Evolutionary conservation across 2,329 filamentous ascomycete species (phyloP), one percentile per base, ranked within the genome.

Genomic region (Xylaria sp.): DNA sequence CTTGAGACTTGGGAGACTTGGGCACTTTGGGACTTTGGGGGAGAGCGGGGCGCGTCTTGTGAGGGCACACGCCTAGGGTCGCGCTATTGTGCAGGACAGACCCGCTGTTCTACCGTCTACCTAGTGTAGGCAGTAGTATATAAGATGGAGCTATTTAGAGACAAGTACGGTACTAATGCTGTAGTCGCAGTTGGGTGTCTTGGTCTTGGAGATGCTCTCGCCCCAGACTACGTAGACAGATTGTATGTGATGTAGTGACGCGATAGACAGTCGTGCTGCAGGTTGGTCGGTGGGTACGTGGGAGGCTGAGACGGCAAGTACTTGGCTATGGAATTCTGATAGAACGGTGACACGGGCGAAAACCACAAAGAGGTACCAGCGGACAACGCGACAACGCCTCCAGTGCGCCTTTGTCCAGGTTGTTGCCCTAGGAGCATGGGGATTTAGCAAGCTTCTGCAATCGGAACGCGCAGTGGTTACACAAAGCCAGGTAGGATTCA

Each of bases 1-100:
- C 27, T 40, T 27, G 66, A 19, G 38, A 21, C 6, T 44, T 27
- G 41, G 58, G 66, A 21, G 13, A 17, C 27, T 40, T 27, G 66
- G 38, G 38, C 9, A n/a, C n/a, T 3, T 44, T 27, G 41, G 44
- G 43, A 31, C 46, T n/a, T 56, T 66, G 62, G 62, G 67, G 67
- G 66, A 43, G 47, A 62, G 69, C 58, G 68, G 67, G 63, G 63
- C 64, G 53, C 48, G 62, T 63, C 58, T 67, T 64, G 65, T 64
- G 60, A 63, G 67, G 67, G 70, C 70, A 64, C 68, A 71, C 70
- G 65, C 68, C 70, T 67, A 73, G 69, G 73, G 75, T 75, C 74
- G 76, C 71, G 73, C 70, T 73, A 73, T 72, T 76, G 51, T 33
- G 31, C 21, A 38, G 33, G 47, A 51, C 47, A 21, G 47, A 51